A percentile compares a stretch with the other conserved stretches of the same genome.
phyloP scores from a whole-genome alignment of 2,329 filamentous ascomycete species.

The Cytospora piceae region DNA sequence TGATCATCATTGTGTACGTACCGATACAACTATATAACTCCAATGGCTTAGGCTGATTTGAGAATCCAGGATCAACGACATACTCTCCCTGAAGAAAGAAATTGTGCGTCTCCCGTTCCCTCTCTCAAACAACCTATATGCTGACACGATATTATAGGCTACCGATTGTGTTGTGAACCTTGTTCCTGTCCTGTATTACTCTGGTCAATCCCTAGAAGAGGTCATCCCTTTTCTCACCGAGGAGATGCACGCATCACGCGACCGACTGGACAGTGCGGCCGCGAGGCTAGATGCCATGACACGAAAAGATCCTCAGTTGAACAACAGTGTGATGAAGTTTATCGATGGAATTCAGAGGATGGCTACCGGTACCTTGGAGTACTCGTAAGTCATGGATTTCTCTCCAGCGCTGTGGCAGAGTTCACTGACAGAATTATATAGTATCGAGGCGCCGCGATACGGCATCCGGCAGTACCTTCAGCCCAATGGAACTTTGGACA shows the following conservation, averaged over 20 bases:
- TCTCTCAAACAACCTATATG: not conserved
- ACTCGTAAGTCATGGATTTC: slow-evolving; percentile 37
- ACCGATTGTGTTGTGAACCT: slow-evolving; percentile 32
- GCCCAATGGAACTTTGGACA: slow-evolving; percentile 41
- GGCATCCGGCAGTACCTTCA: slow-evolving; percentile 37
- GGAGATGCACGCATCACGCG: slow-evolving; percentile 27
- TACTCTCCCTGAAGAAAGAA: slow-evolving; percentile 34
- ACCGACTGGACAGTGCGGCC: slow-evolving; percentile 27
- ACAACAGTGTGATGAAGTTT: slow-evolving; percentile 33
- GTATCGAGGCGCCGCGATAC: slow-evolving; percentile 41
- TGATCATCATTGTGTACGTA: slow-evolving; percentile 33
- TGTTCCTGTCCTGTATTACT: slow-evolving; percentile 32
- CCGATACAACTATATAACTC: rapidly evolving
- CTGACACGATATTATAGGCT: slow-evolving; percentile 23
- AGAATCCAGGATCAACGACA: slow-evolving; percentile 31
- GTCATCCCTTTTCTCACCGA: slow-evolving; percentile 19
- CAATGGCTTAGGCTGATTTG: not conserved
- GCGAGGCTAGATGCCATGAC: slow-evolving; percentile 23
- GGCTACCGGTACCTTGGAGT: slow-evolving; percentile 40
- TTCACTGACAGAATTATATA: slow-evolving; percentile 31
- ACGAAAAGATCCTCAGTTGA: slow-evolving; percentile 25
- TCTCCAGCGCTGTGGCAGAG: not conserved
- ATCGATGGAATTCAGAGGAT: slow-evolving; percentile 39
- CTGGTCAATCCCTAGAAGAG: slow-evolving; percentile 15
- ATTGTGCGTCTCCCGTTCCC: slow-evolving; percentile 25